Base-by-base conservation (phyloP, 495 filamentous ascomycete species). In the Physcia stellaris region DNA sequence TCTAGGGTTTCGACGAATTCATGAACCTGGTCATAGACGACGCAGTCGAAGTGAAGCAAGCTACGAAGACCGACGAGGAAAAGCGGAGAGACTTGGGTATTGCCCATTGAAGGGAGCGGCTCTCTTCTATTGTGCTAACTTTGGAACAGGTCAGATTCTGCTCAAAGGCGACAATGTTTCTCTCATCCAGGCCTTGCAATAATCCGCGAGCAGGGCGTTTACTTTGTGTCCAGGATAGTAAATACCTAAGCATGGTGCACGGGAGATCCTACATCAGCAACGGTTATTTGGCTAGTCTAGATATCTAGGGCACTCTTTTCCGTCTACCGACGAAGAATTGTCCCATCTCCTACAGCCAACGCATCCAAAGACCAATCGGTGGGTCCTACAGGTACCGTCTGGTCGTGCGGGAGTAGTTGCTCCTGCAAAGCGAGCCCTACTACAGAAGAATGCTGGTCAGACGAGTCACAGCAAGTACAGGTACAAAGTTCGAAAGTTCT, bases 11-110 rank as follows among this genome's bases (percentile, higher is more conserved):
- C 47, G 90, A 98, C 58, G 90, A 98, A 57, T 98, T 95, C 62
- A 96, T 98, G 92, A 98, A 98, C 60, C 69, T 98, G 29, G 90
- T 96, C 23, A 72, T 96, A 36, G 88, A 94, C 53, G 85, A 98
- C 51, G 90, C 90, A 24, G 74, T 94, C 39, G 90, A 96, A 60
- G 85, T 98, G 26, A 83, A 80, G 59, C 70, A 80, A 54, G 67
- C 82, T 37, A 83, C 80, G 37, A 94, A 94, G 64, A 76, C 71
- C 9, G 77, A 82, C 39, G 75, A 74, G 30, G 87, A 94, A 62
- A 80, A 71, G 49, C 70, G 86, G 48, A 71, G 85, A 47, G 70
- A 75, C 17, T 54, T 96, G 28, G 92, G 90, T 93, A 70, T 48
- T 77, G 55, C 16, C 35, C 7, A 2, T 16, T 7, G 19, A 4